These are phyloP conservation scores for Solanum appendiculatum DNA, from an alignment of 257 asterid genomes.

Conservation along the genomic window DNA sequence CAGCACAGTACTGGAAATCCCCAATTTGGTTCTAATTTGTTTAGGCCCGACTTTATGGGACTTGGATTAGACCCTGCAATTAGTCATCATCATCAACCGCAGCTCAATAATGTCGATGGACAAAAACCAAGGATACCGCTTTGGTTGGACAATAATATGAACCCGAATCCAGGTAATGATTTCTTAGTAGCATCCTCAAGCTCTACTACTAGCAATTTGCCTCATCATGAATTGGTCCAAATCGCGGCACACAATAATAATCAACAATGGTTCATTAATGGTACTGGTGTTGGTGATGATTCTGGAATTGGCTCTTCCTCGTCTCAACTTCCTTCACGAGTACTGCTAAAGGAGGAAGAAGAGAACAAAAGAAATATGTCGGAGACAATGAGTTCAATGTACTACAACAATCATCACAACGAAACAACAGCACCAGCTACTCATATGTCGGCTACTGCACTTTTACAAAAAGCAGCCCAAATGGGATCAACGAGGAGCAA, in stretches of 20 bases:
- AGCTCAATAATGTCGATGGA: neutral
- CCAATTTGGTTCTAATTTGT: neutral
- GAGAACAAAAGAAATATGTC: neutral
- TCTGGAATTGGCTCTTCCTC: neutral
- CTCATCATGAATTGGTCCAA: neutral
- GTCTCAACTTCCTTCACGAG: neutral
- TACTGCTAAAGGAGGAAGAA: neutral
- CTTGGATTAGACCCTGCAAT: constrained; percentile 1
- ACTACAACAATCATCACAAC: neutral
- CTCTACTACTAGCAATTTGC: neutral
- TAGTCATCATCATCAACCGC: neutral
- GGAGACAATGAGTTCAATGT: constrained; percentile 3
- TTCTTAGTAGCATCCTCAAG: neutral
- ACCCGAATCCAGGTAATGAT: neutral
- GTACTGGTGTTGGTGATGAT: neutral
- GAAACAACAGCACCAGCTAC: neutral
- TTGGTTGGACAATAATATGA: constrained; percentile 1
- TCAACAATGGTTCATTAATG: neutral
- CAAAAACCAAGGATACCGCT: constrained; percentile 2
- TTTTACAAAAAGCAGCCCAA: constrained; percentile 13
- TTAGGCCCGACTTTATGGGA: constrained; percentile 8
- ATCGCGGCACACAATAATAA: neutral
- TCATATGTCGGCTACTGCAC: constrained; percentile 13
- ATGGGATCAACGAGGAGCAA: constrained; percentile 15
- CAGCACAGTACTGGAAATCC: neutral